Evolutionary conservation across 1,284 basidiomycete species (phyloP), one percentile per base, ranked within the genome.

Genomic region (Cryptococcus deneoformans): DNA sequence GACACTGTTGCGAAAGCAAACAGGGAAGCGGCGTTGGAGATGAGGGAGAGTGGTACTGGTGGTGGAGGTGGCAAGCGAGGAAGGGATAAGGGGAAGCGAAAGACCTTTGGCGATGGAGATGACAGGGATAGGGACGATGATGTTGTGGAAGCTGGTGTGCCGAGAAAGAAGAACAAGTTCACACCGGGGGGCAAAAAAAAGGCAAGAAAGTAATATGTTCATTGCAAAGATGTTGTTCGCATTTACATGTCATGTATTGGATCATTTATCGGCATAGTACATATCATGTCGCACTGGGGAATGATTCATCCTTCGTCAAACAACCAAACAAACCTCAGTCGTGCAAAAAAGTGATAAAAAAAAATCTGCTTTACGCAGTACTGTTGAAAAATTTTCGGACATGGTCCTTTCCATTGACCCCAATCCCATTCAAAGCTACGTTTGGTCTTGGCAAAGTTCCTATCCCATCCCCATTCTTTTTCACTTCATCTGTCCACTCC

Each of bases 1-100:
- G 95, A 99, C 74, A 83, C 94, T 1, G 95, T 96, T 12, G 86
- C 89, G 24, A 91, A 97, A 75, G 96, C 95, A 0, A 85, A 84
- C 12, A 81, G 96, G 53, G 80, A 91, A 40, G 94, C 95, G 2
- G 85, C 86, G 46, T 83, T 84, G 44, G 94, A 98, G 67, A 77
- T 82, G 75, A 72, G 79, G 50, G 82, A 82, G 64, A 62, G 58
- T 52, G 72, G 76, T 47, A 73, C 67, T n/a, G 74, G 71, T 46
- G 76, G 77, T 42, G 60, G 61, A 3, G 74, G 76, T 53, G 77
- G 75, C 83, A 89, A 71, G 82, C 86, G 73, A 80, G 81, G 54
- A 72, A 75, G 68, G 42, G 83, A 82, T 70, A 82, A 58, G 71
- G 81, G 81, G 29, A 79, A 80, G 56, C 82, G 82, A n/a, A 88